Evolutionary conservation across 768 basidiomycete genomes (phyloP).

Genomic region (Collybia nuda): DNA sequence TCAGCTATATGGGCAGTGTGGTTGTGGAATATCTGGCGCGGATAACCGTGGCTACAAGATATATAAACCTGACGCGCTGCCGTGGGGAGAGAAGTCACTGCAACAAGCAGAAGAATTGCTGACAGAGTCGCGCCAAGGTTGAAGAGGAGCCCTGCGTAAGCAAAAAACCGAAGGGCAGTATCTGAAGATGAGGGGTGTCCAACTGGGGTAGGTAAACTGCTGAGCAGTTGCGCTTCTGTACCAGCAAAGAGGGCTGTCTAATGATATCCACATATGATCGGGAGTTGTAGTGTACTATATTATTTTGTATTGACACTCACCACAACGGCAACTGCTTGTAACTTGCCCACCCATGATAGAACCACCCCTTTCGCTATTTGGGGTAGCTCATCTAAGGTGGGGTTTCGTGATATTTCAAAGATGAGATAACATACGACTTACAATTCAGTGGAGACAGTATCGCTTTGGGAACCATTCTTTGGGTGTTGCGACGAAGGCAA

Average conservation of each 20-base stretch:
- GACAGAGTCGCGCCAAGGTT: conserved; percentile 21
- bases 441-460: conserved; percentile 4
- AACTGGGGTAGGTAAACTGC: conserved; percentile 7
- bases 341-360: conserved; percentile 18
- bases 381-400: conserved; percentile 16
- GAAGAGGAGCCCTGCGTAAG: conserved; percentile 17
- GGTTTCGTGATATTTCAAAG: neutral
- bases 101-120: conserved; percentile 20
- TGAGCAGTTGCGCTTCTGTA: conserved; percentile 15
- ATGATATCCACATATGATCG: neutral
- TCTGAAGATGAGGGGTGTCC: conserved; percentile 2
- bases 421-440: neutral
- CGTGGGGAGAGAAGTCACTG: conserved; percentile 19
- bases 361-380: conserved; percentile 16
- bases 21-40: conserved; percentile 13
- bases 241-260: conserved; percentile 20
- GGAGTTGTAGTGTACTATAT: neutral
- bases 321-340: conserved; percentile 18
- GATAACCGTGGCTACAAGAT: conserved; percentile 15
- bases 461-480: conserved; percentile 1
- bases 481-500: no score
- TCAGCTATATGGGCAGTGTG: conserved; percentile 6
- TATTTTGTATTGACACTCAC: conserved; percentile 4
- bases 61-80: conserved; percentile 19
- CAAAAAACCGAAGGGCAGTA: conserved; percentile 16